A percentile compares a stretch with the other conserved stretches of the same genome.
Evolutionary conservation across 495 filamentous ascomycete genomes (phyloP).

Genomic region (Entonaema liquescens): DNA sequence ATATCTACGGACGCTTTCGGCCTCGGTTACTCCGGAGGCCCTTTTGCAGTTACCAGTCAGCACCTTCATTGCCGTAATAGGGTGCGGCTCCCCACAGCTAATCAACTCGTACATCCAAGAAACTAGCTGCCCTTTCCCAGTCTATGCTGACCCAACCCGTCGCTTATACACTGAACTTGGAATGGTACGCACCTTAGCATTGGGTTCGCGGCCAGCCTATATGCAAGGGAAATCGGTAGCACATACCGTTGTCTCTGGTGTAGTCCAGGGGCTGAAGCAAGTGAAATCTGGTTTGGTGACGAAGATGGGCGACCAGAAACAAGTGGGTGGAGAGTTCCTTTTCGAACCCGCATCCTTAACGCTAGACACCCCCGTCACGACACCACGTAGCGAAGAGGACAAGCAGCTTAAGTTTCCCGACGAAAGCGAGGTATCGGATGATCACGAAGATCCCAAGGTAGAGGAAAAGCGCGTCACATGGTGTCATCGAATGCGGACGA

Average conservation of each 20-base stretch:
- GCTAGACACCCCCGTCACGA: conserved; percentile 46
- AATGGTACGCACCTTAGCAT: conserved; percentile 69
- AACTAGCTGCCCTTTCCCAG: conserved; percentile 76
- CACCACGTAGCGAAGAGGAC: conserved; percentile 43
- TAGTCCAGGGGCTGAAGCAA: conserved; percentile 67
- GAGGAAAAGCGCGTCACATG: conserved; percentile 71
- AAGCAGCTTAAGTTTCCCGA: conserved; percentile 32
- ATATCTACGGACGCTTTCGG: conserved; percentile 71
- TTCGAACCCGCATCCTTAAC: conserved; percentile 63
- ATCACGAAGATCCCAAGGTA: conserved; percentile 29
- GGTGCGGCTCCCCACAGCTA: conserved; percentile 78
- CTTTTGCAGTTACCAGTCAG: conserved; percentile 63
- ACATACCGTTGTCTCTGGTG: conserved; percentile 53
- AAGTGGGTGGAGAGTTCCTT: conserved; percentile 86
- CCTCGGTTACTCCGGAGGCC: conserved; percentile 64
- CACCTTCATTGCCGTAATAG: conserved; percentile 76
- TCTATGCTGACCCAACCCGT: conserved; percentile 79
- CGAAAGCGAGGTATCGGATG: conserved; percentile 39
- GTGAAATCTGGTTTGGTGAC: conserved; percentile 60
- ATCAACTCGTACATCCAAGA: conserved; percentile 72
- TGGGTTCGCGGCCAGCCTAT: conserved; percentile 75
- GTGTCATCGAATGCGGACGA: conserved; percentile 86
- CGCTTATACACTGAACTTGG: conserved; percentile 75
- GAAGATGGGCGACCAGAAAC: conserved; percentile 72
- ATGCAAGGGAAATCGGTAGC: conserved; percentile 60